Base-by-base conservation (phyloP, 352 stramenopile species). In the Pythium diclinum region DNA sequence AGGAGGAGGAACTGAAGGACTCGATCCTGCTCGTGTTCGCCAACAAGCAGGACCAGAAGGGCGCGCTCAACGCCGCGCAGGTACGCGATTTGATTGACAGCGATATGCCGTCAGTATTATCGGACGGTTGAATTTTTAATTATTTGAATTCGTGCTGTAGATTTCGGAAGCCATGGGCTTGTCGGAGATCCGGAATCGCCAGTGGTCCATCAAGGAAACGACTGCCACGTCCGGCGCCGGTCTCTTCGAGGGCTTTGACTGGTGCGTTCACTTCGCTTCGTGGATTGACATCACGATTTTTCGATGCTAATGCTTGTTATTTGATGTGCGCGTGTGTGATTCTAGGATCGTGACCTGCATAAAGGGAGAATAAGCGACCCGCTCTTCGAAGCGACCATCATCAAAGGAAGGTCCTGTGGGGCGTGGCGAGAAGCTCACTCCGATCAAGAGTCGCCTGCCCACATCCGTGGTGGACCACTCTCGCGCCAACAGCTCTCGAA, bases 131-230 rank as follows among this genome's bases (percentile, higher is more conserved):
- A 56, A 49, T 0, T 55, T 19, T 47, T 3, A 17, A 17, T 42
- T 8, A 14, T 17, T 42, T 16, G 10, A 42, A 28, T 28, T 28
- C 25, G 25, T 46, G 38, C 9, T 17, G 40, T 34, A 99, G 87
- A 98, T 99, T 73, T 99, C 96, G 64, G 97, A 99, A 77, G 96
- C 96, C 3, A 90, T 99, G 70, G 97, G 95, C 25, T 81, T 99
- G 53, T 96, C 96, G 44, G 92, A 99, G 63, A 98, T 99, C 61
- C 93, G 97, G 67, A 99, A 99, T 83, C 85, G 98, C 59, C 97
- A 99, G 78, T 99, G 98, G 98, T 98, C 91, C 51, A 99, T 99
- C 72, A 98, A 99, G 79, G 97, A 99, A 82, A 99, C 96, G 6
- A 98, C 92, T 55, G 98, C 98, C 40, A 96, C 97, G 58, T 96